Evolutionary conservation across 257 asterid genomes (phyloP).

Genomic region (Solanum neorickii): DNA sequence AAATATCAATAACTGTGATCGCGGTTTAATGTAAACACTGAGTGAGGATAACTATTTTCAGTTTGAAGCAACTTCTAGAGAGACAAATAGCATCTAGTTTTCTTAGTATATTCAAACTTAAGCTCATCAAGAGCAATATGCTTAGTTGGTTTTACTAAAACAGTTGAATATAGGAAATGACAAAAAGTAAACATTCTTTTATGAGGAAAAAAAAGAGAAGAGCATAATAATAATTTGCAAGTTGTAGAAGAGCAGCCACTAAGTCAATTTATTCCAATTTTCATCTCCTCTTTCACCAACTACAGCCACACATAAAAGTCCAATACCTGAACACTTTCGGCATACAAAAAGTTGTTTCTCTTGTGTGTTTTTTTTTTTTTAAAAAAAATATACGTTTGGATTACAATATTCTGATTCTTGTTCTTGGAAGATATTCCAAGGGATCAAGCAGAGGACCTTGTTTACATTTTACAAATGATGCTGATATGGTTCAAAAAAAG

Average conservation of each 20-base stretch:
- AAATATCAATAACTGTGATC: background rate
- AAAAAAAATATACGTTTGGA: background rate
- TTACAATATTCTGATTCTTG: constrained; percentile 16
- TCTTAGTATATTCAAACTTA: background rate
- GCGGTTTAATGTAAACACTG: background rate
- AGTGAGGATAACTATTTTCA: background rate
- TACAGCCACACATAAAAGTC: constrained; percentile 9
- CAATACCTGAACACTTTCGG: constrained; percentile 16
- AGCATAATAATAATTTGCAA: constrained; percentile 8
- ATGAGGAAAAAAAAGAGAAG: background rate
- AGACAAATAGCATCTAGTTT: background rate
- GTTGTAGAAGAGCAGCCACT: constrained; percentile 20
- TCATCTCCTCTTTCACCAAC: constrained; percentile 4
- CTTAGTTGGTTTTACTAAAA: background rate
- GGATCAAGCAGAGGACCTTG: background rate
- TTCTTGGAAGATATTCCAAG: background rate
- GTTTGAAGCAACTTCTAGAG: background rate
- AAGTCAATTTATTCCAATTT: constrained; percentile 11
- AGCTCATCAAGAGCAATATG: background rate
- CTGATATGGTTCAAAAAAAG: background rate
- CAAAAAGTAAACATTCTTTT: constrained; percentile 1
- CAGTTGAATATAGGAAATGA: background rate
- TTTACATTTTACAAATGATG: background rate
- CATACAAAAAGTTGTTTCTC: background rate
- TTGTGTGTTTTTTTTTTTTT: background rate